These are phyloP conservation scores for Diaporthe sp. DNA, from an alignment of 2,329 filamentous ascomycete genomes.

Conservation along the genomic window DNA sequence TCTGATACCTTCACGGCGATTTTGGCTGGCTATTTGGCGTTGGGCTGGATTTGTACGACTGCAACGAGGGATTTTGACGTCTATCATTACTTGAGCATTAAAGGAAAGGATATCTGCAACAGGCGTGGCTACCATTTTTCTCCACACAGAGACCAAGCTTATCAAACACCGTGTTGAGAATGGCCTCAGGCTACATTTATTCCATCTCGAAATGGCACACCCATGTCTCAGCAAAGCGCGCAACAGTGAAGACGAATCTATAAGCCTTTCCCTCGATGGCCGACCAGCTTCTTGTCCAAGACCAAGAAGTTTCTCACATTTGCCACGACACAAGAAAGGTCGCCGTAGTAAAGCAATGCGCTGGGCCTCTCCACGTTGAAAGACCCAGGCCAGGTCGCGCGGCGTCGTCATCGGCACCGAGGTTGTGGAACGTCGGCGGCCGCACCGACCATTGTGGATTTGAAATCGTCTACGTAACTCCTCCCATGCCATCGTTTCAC, in stretches of 20 bases:
- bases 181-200: not conserved
- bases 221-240: not conserved
- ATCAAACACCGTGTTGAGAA: not conserved
- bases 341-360: not conserved
- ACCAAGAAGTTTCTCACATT: not conserved
- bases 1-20: constrained; percentile 27
- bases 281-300: not conserved
- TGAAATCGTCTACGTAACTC: not conserved
- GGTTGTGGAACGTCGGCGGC: not conserved
- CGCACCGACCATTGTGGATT: not conserved
- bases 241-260: no score
- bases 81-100: constrained; percentile 30
- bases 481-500: not conserved
- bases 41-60: constrained; percentile 21
- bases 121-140: not conserved
- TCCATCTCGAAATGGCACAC: not conserved
- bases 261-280: not conserved
- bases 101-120: not conserved
- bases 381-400: not conserved
- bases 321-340: no score
- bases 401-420: not conserved
- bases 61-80: not conserved
- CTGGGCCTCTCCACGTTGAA: not conserved
- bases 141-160: no score
- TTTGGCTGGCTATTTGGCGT: constrained; percentile 32